Base-by-base conservation (phyloP, 2,329 filamentous ascomycete genomes). In the Ophiostoma triangulosporum region DNA sequence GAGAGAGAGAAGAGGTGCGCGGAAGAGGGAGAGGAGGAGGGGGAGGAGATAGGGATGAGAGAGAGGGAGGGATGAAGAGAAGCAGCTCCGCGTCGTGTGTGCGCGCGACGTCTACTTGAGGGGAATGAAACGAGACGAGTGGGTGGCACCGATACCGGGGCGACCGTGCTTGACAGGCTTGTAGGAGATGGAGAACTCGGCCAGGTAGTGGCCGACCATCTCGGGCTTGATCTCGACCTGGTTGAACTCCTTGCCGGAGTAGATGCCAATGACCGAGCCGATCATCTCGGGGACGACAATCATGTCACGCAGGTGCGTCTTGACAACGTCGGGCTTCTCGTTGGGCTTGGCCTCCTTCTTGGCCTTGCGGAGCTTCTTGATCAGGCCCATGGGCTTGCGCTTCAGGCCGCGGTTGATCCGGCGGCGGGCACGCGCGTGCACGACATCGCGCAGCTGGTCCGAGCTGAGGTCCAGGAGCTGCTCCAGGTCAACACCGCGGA, bases 221-320 rank as follows among this genome's bases (percentile, higher is more conserved):
- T 98, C 93, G 67, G 93, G 93, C 85, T 96, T 96, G 80, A 98
- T 93, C 77, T 98, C 93, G 67, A 98, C 90, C 83, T 96, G 91
- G 86, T 98, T 98, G 87, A 98, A 98, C 77, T 97, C 90, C 86
- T 98, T 98, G 72, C 93, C 93, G 64, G 88, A 95, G 87, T 98
- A 98, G 81, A 98, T 93, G 72, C 90, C 93, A 68, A 98, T 86
- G 68, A 98, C 91, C 75, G 81, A 87, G 68, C 93, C 93, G 71
- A 98, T 98, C 93, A 98, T 97, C 83, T 98, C 93, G 68, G 93
- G 93, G 66, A 98, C 93, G 70, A 98, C 84, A 73, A 98, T 96
- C 93, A 98, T 98, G 81, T 98, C 86, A 76, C 91, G 90, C 69
- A 98, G 86, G 75, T 98, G 91, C 60, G 91, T 98, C 86, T 96